Evolutionary conservation across 2,329 filamentous ascomycete genomes (phyloP), one percentile per base, ranked within the genome.

Genomic region (Colletotrichum lentis): DNA sequence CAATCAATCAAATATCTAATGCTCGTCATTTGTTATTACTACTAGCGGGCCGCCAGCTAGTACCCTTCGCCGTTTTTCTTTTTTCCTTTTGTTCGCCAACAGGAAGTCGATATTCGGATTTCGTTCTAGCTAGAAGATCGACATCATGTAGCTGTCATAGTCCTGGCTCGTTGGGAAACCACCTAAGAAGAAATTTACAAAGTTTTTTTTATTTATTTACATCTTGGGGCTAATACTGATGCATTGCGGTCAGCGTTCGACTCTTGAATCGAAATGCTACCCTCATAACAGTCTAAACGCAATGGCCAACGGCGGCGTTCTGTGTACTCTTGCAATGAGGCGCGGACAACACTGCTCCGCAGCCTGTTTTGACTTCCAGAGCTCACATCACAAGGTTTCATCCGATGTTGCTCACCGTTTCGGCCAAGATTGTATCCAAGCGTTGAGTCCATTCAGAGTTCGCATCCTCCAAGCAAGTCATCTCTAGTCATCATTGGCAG

Each of bases 331-430:
- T 18, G 11, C 27, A 3, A 27, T 18, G 16, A 8, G 3, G 37
- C 3, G 24, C 27, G 43, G 27, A 16, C 22, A 20, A 10, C n/a
- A 14, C 11, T 22, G 6, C 31, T 16, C 43, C 12, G n/a, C 14
- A 8, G 14, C 18, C 41, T 22, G 24, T 16, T 57, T 49, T n/a
- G 41, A 7, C 16, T 27, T 14, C 20, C 5, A 31, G 2, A 18
- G 24, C 11, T 14, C 24, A 22, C 16, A 14, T 43, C 14, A n/a
- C 37, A 6, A 1, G 41, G 63, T 65, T 65, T 65, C 63, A 65
- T 54, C 63, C 44, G 5, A 22, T 20, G 10, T 18, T 14, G 39
- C n/a, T 31, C 12, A 41, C 22, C 49, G 49, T 65, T 65, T 65
- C 57, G 57, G 27, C 27, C 49, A 12, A 5, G 4, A 12, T 31